Base-by-base conservation (phyloP, 495 filamentous ascomycete genomes). In the Xylaria palmicola region DNA sequence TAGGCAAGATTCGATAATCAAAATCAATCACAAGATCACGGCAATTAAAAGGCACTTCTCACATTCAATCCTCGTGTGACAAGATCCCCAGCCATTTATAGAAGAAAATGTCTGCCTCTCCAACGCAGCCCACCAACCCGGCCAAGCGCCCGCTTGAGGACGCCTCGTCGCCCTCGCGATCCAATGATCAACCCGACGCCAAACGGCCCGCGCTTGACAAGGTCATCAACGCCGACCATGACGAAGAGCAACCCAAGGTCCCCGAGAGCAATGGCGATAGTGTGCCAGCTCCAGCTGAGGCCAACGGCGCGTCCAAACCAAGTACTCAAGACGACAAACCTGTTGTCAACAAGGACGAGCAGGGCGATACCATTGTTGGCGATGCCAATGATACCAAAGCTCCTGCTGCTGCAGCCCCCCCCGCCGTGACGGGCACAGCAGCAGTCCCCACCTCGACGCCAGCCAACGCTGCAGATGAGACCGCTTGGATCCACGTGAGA, bases 201-300 rank as follows among this genome's bases (percentile, higher is more conserved):
- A 98, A 98, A 80, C 90, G 94, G 65, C 95, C 90, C 27, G 95
- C 95, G 48, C 83, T 98, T 57, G 93, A 97, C 79, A 98, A 97
- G 81, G 83, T 92, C 65, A 81, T 89, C 47, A 89, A 86, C 68
- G 71, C 74, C 40, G 74, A 83, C 34, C 72, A 73, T 40, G 72
- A 80, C 55, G 65, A 74, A 55, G 62, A 74, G 62, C 69, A 74
- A 37, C 60, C 70, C 39, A 73, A 74, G n/a, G 57, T 72, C 7
- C 60, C 73, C 19, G 74, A 77, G 32, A 74, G 72, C 60, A 77
- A 77, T 52, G 69, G 70, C 56, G 74, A 79, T 51, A 59, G 59
- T 27, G 63, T 68, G 50, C 30, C 71, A 13, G 52, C 63, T 3
- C 54, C 74, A 15, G 10, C 60, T 20, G 76, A 78, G 49, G 66